These are phyloP conservation scores for Akanthomyces muscarius DNA, from an alignment of 2,329 filamentous ascomycete genomes.

Conservation along the genomic window DNA sequence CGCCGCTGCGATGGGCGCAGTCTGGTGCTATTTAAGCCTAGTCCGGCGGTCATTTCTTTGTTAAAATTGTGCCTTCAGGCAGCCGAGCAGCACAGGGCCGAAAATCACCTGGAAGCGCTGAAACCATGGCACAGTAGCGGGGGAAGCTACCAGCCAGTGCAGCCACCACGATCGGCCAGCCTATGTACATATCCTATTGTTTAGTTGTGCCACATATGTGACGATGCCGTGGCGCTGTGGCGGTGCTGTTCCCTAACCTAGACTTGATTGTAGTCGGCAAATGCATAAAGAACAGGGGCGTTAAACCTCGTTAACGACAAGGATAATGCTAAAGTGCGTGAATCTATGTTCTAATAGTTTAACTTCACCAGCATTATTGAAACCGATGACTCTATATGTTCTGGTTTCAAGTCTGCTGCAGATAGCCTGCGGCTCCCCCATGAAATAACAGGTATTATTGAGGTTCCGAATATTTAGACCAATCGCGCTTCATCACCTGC, in stretches of 20 bases:
- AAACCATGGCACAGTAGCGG: conserved; percentile 1
- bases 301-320: neutral
- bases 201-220: neutral
- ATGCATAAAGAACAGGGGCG: neutral
- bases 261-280: no score
- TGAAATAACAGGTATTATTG: no score
- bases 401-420: conserved; percentile 2
- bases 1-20: neutral
- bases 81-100: neutral
- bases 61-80: neutral
- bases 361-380: neutral
- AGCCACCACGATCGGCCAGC: neutral
- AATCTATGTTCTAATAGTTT: neutral
- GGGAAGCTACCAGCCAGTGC: neutral
- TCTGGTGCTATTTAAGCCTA: neutral
- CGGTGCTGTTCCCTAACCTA: neutral
- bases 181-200: neutral
- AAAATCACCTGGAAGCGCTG: neutral
- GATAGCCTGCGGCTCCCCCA: no score
- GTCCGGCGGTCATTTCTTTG: neutral
- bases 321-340: neutral
- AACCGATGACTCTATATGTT: neutral
- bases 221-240: neutral
- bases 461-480: no score
- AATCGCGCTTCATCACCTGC: no score